phyloP scores from a whole-genome alignment of 495 filamentous ascomycete genomes.

The Xanthoparmelia taractica region DNA sequence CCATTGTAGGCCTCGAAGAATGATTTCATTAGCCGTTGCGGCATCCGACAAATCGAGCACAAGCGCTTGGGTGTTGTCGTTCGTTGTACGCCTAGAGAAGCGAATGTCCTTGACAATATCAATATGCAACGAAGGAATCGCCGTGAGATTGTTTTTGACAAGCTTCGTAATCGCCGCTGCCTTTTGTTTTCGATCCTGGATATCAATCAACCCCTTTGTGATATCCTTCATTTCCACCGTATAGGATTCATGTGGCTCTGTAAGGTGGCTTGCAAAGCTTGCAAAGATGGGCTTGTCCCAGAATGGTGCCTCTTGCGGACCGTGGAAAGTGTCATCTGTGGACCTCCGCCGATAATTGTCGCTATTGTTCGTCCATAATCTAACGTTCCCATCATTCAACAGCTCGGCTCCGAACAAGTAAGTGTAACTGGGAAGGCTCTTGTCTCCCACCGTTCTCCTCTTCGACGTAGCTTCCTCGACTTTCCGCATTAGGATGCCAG shows the following conservation, averaged over 20 bases:
- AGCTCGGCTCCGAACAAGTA: neutral
- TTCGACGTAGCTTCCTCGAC: neutral
- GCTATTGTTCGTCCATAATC: neutral
- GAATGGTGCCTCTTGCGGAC: neutral
- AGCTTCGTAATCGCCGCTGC: neutral
- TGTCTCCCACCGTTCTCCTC: neutral
- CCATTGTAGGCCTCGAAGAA: neutral
- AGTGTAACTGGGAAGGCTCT: neutral
- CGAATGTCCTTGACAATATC: neutral
- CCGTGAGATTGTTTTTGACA: neutral
- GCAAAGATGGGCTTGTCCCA: neutral
- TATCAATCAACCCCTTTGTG: neutral
- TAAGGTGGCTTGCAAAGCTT: neutral
- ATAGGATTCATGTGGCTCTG: neutral
- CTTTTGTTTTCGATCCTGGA: neutral
- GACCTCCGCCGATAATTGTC: neutral
- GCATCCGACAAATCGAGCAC: neutral
- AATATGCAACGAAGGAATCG: neutral
- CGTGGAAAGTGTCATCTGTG: neutral
- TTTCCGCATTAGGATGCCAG: neutral
- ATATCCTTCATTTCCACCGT: neutral
- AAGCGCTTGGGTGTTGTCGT: neutral
- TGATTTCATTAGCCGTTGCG: neutral
- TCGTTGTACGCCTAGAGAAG: neutral
- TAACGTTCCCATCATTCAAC: neutral